Conservation (phyloP, 495 filamentous ascomycete species). For the Amphirosellinia nigrospora region DNA sequence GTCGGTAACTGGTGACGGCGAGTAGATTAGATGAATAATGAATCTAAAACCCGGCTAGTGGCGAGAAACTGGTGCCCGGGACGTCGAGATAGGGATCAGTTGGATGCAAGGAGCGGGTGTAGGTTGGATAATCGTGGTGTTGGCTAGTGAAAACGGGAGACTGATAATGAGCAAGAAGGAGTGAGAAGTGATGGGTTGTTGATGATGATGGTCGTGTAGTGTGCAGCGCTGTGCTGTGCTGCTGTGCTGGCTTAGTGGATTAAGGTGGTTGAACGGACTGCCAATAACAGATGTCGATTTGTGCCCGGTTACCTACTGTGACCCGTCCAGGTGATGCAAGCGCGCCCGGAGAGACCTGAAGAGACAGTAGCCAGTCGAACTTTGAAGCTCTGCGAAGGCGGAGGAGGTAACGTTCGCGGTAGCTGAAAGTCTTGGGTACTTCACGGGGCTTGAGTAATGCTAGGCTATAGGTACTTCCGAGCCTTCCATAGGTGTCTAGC, state of each 20-base stretch:
- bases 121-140: not conserved
- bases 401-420: not conserved
- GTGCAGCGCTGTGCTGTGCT: conserved; percentile 4
- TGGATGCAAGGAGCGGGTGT: not conserved
- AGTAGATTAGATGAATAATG: conserved; percentile 19
- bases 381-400: not conserved
- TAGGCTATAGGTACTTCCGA: not conserved
- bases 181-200: conserved; percentile 18
- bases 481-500: conserved; percentile 9
- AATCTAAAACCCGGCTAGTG: conserved; percentile 5
- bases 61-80: conserved; percentile 4
- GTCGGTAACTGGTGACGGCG: conserved; percentile 1
- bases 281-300: conserved; percentile 16
- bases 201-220: conserved; percentile 9
- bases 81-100: conserved; percentile 9
- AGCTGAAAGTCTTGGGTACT: not conserved
- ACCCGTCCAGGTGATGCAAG: conserved; percentile 14
- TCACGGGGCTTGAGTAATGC: not conserved
- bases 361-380: not conserved
- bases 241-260: not conserved
- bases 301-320: not conserved
- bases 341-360: conserved; percentile 7
- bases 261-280: conserved; percentile 1
- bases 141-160: not conserved
- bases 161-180: not conserved